These are phyloP conservation scores for Diaporthe ilicicola DNA, from an alignment of 2,329 filamentous ascomycete species.

Conservation along the genomic window DNA sequence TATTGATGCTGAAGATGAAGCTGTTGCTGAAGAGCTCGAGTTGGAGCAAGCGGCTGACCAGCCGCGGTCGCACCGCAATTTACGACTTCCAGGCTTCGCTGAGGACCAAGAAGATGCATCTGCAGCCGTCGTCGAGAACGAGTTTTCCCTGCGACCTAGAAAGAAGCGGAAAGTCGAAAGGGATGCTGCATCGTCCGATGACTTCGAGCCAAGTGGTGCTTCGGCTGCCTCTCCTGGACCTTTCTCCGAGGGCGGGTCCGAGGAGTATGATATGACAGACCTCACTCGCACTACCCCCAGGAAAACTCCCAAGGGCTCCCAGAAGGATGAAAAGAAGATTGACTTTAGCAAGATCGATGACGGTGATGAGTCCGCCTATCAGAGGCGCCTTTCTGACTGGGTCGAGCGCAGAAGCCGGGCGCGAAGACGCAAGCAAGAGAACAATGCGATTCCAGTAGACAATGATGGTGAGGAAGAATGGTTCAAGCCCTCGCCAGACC, in stretches of 20 bases:
- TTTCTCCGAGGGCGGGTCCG: slow-evolving; percentile 44
- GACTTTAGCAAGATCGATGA: slow-evolving; percentile 77
- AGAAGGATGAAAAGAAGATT: slow-evolving; percentile 46
- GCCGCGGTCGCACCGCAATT: slow-evolving; percentile 73
- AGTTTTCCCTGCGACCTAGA: slow-evolving; percentile 66
- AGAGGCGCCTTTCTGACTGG: slow-evolving; percentile 80
- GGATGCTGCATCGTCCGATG: slow-evolving; percentile 51
- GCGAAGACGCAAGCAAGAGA: slow-evolving; percentile 46
- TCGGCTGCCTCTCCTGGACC: slow-evolving; percentile 35
- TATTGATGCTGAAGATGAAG: slow-evolving; percentile 83
- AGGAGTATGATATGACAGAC: slow-evolving; percentile 50
- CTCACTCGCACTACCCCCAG: slow-evolving; percentile 46
- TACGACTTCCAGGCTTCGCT: slow-evolving; percentile 77
- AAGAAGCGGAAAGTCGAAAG: slow-evolving; percentile 60
- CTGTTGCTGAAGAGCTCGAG: slow-evolving; percentile 58
- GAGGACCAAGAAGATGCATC: slow-evolving; percentile 52
- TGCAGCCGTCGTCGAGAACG: slow-evolving; percentile 50
- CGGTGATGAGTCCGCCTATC: slow-evolving; percentile 85
- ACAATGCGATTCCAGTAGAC: slow-evolving; percentile 37
- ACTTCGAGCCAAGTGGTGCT: slow-evolving; percentile 50
- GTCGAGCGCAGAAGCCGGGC: slow-evolving; percentile 59
- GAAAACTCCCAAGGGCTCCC: slow-evolving; percentile 52
- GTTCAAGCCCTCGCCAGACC: slow-evolving; percentile 85
- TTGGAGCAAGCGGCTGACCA: slow-evolving; percentile 51
- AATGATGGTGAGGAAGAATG: slow-evolving; percentile 70